These are phyloP conservation scores for Erysimum cheiri DNA, from an alignment of 441 rosid genomes.

Conservation along the genomic window DNA sequence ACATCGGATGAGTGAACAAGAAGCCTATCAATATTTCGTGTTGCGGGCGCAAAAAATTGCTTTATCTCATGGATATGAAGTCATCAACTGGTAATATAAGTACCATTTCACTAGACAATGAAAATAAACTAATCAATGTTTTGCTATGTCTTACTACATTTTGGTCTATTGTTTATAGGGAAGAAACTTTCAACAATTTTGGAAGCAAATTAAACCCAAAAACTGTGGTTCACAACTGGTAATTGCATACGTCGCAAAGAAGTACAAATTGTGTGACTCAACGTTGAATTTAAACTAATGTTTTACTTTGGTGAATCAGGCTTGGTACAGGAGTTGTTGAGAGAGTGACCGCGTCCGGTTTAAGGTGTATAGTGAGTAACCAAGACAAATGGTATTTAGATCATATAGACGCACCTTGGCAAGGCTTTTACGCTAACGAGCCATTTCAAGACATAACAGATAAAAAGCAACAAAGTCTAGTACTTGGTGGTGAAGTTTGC, in stretches of 20 bases:
- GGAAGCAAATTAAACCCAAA: conserved; percentile 61
- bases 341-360: conserved; percentile 61
- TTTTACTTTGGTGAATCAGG: conserved; percentile 49
- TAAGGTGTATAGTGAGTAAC: conserved; percentile 82
- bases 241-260: background rate
- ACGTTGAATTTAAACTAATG: background rate
- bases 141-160: background rate
- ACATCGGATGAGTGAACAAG: conserved; percentile 51
- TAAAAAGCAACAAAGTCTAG: conserved; percentile 55
- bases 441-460: conserved; percentile 61
- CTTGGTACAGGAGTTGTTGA: conserved; percentile 66
- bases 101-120: background rate
- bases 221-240: conserved; percentile 85
- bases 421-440: conserved; percentile 61
- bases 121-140: background rate
- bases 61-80: conserved; percentile 64
- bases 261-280: conserved; percentile 4
- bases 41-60: conserved; percentile 66
- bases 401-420: conserved; percentile 66
- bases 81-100: conserved; percentile 63
- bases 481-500: conserved; percentile 85
- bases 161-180: conserved; percentile 50
- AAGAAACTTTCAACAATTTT: conserved; percentile 81
- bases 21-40: conserved; percentile 78
- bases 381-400: conserved; percentile 80